Evolutionary conservation across 352 stramenopile species (phyloP), one percentile per base, ranked within the genome.

Genomic region (Phytophthora melonis): DNA sequence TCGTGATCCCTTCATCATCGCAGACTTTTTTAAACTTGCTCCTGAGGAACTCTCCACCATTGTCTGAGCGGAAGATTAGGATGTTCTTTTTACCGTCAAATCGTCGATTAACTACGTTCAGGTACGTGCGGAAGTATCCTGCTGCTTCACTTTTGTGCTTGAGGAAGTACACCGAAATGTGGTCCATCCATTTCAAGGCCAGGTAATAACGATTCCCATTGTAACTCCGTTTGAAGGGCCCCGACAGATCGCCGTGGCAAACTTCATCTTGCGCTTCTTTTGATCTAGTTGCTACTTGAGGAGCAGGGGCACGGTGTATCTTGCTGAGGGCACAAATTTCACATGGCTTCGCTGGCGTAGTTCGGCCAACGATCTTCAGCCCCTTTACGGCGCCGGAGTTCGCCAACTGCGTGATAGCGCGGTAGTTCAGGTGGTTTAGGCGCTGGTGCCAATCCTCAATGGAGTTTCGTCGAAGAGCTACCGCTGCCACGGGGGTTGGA

Each of bases 361-460:
- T 5, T n/a, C 10, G 14, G 0, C 39, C 39, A 11, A 19, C 13
- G 16, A 47, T 47, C 16, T 47, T 47, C 5, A 47, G 13, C n/a
- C 39, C 39, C 5, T 47, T 47, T 11, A 47, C 39, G 14, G 39
- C 39, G 13, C n/a, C 13, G 3, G 39, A 47, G 11, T 47, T 47
- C 1, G 39, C 10, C 39, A 47, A 13, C 39, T 47, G 1, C 1
- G n/a, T 13, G 13, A 47, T 47, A 5, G 10, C 11, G 13, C 16
- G 1, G 53, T 70, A 70, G 21, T 70, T 63, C 8, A 63, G 27
- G 16, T 70, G 63, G 0, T 25, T 25, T 0, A 70, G 14, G 1
- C 63, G 18, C 36, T 70, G 43, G 30, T 70, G 43, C 63, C 63
- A 70, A 3, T 63, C 39, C 0, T 70, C 43, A 18, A 70, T 63